phyloP scores from a whole-genome alignment of 768 basidiomycete species.

The Gloeopeniophorella convolvens region DNA sequence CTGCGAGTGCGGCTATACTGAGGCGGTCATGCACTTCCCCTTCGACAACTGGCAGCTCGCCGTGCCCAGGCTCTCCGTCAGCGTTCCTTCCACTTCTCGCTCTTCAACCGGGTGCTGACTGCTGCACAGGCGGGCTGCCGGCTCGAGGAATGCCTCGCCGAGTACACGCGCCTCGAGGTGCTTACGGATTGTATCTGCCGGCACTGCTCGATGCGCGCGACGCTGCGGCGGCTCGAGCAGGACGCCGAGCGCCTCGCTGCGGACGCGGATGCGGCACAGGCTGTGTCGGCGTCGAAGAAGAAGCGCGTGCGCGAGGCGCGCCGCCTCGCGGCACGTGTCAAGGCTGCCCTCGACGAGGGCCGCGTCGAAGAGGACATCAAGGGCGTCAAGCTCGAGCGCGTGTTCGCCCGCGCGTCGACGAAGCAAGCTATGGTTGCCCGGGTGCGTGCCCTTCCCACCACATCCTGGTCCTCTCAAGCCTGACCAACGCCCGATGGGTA shows the following conservation, averaged over 20 bases:
- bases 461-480: not conserved
- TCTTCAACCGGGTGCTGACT: slow-evolving; percentile 11
- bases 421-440: slow-evolving; percentile 92
- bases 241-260: slow-evolving; percentile 54
- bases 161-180: slow-evolving; percentile 85
- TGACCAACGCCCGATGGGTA: not conserved
- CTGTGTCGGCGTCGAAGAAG: slow-evolving; percentile 64
- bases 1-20: slow-evolving; percentile 85
- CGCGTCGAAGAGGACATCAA: slow-evolving; percentile 81
- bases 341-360: slow-evolving; percentile 60
- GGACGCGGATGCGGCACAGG: slow-evolving; percentile 28
- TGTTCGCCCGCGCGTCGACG: slow-evolving; percentile 66
- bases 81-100: slow-evolving; percentile 26
- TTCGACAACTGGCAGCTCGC: slow-evolving; percentile 83
- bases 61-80: slow-evolving; percentile 56
- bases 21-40: slow-evolving; percentile 87
- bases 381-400: slow-evolving; percentile 74
- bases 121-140: slow-evolving; percentile 51
- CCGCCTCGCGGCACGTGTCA: slow-evolving; percentile 55
- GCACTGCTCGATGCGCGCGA: slow-evolving; percentile 80
- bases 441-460: slow-evolving; percentile 39
- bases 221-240: slow-evolving; percentile 52
- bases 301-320: slow-evolving; percentile 66
- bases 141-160: slow-evolving; percentile 77
- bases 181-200: slow-evolving; percentile 91